These are phyloP conservation scores for Ambrosiella xylebori DNA, from an alignment of 2,329 filamentous ascomycete species.

Conservation along the genomic window DNA sequence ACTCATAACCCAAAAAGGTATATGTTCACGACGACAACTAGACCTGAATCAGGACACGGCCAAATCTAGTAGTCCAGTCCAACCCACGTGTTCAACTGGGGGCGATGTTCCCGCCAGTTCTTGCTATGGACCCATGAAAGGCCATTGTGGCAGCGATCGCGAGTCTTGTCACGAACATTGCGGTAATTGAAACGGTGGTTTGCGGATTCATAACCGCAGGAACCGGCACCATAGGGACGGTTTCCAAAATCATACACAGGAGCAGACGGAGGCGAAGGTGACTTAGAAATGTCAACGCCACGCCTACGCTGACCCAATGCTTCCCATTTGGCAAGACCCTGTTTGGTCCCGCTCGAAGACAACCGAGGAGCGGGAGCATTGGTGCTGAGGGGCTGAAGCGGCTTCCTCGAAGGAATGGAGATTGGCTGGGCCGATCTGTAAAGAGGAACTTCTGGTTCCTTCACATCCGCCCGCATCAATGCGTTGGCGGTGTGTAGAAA, in stretches of 20 bases:
- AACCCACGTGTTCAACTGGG: slow-evolving; percentile 12
- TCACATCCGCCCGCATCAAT: slow-evolving; percentile 32
- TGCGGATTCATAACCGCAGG: slow-evolving; percentile 4
- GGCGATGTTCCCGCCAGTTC: slow-evolving; percentile 12
- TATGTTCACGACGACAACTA: slow-evolving; percentile 14
- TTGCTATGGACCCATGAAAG: slow-evolving; percentile 9
- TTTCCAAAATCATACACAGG: not conserved
- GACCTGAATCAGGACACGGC: slow-evolving; percentile 16
- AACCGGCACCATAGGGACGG: not conserved
- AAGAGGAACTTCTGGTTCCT: not conserved
- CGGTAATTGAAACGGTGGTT: slow-evolving; percentile 2
- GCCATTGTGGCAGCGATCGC: slow-evolving; percentile 6
- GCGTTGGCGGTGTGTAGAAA: slow-evolving; percentile 31
- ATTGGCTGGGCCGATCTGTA: not conserved
- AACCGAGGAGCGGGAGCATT: not conserved
- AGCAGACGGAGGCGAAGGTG: not conserved
- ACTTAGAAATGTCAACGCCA: slow-evolving; percentile 24
- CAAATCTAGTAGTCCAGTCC: slow-evolving; percentile 12
- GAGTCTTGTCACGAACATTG: slow-evolving; percentile 1
- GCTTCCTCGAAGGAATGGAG: not conserved
- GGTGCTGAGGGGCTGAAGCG: not conserved
- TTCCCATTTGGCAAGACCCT: slow-evolving; percentile 66
- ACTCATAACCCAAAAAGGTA: slow-evolving; percentile 12
- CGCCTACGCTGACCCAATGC: slow-evolving; percentile 71
- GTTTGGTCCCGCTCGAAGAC: slow-evolving; percentile 14